Conservation (phyloP, 805 yeast genomes). For the Wickerhamiella nectarea region DNA sequence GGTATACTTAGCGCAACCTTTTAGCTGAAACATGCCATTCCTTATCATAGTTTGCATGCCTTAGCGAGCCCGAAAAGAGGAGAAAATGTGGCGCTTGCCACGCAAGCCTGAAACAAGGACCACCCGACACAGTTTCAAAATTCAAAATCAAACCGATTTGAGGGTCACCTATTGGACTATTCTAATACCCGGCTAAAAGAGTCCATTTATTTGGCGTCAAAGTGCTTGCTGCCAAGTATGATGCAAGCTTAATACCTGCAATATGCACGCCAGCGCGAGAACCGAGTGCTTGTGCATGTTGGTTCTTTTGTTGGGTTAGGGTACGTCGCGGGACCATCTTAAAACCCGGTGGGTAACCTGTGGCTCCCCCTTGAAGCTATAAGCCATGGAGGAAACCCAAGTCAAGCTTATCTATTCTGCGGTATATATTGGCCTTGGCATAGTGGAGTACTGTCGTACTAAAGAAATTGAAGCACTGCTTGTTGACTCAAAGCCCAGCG, state of each 20-base stretch:
- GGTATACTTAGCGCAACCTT: too few relatives aligned
- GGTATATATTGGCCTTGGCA: neutral
- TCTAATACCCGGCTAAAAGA: too few relatives aligned
- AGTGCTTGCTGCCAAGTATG: neutral
- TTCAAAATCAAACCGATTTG: neutral
- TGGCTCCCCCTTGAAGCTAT: neutral
- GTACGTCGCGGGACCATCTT: neutral
- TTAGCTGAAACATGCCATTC: neutral
- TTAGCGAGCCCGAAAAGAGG: neutral
- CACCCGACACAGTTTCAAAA: neutral
- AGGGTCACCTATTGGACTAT: too few relatives aligned
- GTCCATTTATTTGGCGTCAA: too few relatives aligned
- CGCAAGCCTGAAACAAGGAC: neutral
- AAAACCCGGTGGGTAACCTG: neutral
- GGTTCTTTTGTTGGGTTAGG: neutral
- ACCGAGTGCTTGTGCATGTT: neutral
- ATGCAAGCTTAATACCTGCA: neutral
- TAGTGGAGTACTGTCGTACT: neutral
- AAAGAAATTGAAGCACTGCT: neutral
- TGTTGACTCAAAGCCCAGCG: neutral
- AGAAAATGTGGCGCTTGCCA: neutral
- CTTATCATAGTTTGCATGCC: neutral
- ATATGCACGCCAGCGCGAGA: neutral
- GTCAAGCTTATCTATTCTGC: conserved; percentile 2
- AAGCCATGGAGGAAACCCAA: neutral